These are phyloP conservation scores for Stephania japonica DNA, from an alignment of 164 flowering plant species.

Conservation along the genomic window DNA sequence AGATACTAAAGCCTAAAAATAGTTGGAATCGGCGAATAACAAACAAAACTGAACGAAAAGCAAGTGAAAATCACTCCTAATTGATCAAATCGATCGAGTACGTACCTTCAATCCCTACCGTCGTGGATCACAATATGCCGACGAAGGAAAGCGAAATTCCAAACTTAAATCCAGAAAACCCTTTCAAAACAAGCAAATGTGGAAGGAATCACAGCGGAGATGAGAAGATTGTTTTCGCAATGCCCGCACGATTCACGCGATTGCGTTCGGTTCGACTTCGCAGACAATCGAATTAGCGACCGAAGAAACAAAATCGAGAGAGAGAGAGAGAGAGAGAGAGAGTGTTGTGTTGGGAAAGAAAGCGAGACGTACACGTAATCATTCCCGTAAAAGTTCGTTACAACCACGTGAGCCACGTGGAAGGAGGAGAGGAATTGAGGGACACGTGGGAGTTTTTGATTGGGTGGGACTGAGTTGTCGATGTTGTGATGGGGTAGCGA, in stretches of 20 bases:
- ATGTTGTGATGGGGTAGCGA: neutral
- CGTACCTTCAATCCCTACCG: neutral
- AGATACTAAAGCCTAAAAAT: neutral
- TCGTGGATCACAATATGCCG: neutral
- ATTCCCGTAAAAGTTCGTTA: neutral
- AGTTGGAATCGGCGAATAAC: neutral
- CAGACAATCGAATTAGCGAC: neutral
- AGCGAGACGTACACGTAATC: neutral
- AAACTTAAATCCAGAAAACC: constrained; percentile 1
- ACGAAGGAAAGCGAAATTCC: neutral
- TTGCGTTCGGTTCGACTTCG: neutral
- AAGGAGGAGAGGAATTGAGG: neutral
- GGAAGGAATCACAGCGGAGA: neutral
- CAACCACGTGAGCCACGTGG: neutral
- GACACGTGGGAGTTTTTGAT: neutral
- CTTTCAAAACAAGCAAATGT: neutral
- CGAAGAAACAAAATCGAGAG: neutral
- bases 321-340: neutral
- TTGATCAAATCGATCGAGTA: neutral
- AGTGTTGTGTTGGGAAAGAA: neutral
- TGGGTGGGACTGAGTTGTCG: neutral
- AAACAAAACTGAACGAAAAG: neutral
- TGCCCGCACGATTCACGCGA: neutral
- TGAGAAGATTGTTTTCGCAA: neutral
- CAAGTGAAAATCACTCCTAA: neutral